Conservation (phyloP, 441 rosid genomes). For the Arabidopsis hybrid region DNA sequence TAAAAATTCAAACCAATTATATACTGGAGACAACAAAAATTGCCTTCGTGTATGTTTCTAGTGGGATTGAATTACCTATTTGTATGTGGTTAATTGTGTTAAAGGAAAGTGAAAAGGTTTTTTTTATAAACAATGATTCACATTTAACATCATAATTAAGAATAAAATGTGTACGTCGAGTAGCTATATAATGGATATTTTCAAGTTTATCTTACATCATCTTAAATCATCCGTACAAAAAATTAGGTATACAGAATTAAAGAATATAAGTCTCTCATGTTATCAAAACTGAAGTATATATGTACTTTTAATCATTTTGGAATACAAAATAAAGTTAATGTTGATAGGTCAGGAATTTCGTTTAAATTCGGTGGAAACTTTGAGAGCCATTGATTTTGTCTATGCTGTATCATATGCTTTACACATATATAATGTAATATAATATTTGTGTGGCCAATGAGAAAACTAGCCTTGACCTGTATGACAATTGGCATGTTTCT, state of each 20-base stretch:
- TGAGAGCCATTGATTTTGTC: conserved; percentile 30
- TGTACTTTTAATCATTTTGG: background rate
- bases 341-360: conserved; percentile 8
- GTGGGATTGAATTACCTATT: background rate
- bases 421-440: conserved; percentile 39
- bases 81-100: background rate
- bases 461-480: conserved; percentile 44
- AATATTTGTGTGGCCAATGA: conserved; percentile 32
- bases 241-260: conserved; percentile 17
- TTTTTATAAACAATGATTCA: conserved; percentile 19
- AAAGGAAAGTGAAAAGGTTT: conserved; percentile 6
- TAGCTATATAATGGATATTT: background rate
- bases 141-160: background rate
- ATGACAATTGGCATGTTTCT: conserved; percentile 47
- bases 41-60: background rate
- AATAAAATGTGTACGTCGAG: conserved; percentile 10
- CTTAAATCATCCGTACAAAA: conserved; percentile 20
- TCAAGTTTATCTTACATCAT: conserved; percentile 18
- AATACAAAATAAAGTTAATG: conserved; percentile 12
- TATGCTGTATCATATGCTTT: conserved; percentile 45
- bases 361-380: conserved; percentile 33
- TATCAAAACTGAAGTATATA: background rate
- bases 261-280: background rate
- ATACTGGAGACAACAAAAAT: background rate
- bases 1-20: background rate